Percentiles rank a stretch among this genome's conserved stretches.
Conservation (phyloP, 1,284 basidiomycete species). For the Xerocomus amazonicus region DNA sequence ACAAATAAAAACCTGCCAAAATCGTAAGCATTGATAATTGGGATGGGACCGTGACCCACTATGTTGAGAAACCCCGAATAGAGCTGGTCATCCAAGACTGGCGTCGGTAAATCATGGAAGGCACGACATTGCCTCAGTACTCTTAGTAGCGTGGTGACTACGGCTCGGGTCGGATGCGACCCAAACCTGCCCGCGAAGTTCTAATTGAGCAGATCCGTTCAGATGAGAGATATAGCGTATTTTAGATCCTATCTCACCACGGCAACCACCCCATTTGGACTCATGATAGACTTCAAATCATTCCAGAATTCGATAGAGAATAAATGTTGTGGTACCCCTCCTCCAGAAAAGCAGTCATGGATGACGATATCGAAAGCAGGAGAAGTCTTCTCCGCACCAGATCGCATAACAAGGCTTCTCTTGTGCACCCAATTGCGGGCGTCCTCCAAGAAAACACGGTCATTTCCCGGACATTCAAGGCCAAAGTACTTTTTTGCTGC, state of each 20-base stretch:
- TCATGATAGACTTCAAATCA: constrained; percentile 61
- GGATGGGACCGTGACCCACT: constrained; percentile 41
- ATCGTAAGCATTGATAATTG: constrained; percentile 9
- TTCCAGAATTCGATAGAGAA: constrained; percentile 83
- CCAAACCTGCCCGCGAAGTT: constrained; percentile 70
- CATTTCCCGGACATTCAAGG: constrained; percentile 56
- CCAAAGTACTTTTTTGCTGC: constrained; percentile 78
- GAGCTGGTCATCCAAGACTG: constrained; percentile 42
- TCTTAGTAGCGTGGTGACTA: constrained; percentile 64
- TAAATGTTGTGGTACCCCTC: constrained; percentile 76
- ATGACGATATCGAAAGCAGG: constrained; percentile 71
- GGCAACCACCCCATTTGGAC: constrained; percentile 71
- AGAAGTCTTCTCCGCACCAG: constrained; percentile 26
- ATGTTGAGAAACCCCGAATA: constrained; percentile 68
- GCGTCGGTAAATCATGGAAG: constrained; percentile 66
- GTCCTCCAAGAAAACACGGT: constrained; percentile 68
- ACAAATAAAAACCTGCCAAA: constrained; percentile 72
- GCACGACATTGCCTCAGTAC: constrained; percentile 74
- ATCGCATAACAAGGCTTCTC: constrained; percentile 34
- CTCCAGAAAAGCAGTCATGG: constrained; percentile 92
- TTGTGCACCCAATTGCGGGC: constrained; percentile 62
- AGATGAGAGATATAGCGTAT: background rate
- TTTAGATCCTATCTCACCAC: constrained; percentile 53
- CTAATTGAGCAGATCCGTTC: constrained; percentile 37
- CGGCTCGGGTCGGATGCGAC: constrained; percentile 60